phyloP scores from a whole-genome alignment of 306 rosid species.

The Spatholobus suberectus region DNA sequence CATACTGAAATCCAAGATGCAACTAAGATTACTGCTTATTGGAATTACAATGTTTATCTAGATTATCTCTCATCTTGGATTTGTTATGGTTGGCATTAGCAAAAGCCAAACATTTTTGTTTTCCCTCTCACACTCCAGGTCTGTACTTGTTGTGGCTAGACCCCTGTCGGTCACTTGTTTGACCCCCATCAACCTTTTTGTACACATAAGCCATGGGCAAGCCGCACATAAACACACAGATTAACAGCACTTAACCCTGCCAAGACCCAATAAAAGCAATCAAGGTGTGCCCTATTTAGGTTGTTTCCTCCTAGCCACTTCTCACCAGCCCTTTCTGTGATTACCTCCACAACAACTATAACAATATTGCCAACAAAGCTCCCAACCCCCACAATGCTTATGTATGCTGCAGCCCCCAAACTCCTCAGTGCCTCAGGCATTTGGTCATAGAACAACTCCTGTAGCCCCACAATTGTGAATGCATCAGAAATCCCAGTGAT shows the following conservation, averaged over 20 bases:
- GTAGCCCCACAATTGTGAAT: slow-evolving; percentile 64
- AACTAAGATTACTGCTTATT: slow-evolving; percentile 19
- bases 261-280: slow-evolving; percentile 67
- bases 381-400: slow-evolving; percentile 68
- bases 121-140: neutral
- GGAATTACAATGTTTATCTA: neutral
- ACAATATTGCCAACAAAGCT: slow-evolving; percentile 55
- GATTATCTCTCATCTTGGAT: neutral
- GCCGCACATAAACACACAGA: slow-evolving; percentile 53
- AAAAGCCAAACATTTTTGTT: neutral
- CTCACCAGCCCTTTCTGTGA: slow-evolving; percentile 39
- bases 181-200: slow-evolving; percentile 50
- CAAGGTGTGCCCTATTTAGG: slow-evolving; percentile 71
- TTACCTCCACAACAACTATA: slow-evolving; percentile 48
- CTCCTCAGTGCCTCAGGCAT: slow-evolving; percentile 72
- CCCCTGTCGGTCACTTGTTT: slow-evolving; percentile 22
- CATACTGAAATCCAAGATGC: slow-evolving; percentile 1
- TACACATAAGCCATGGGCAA: slow-evolving; percentile 61
- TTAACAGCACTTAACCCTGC: slow-evolving; percentile 63
- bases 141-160: slow-evolving; percentile 13
- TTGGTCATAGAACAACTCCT: slow-evolving; percentile 72
- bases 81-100: neutral
- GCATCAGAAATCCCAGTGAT: slow-evolving; percentile 60
- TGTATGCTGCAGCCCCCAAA: slow-evolving; percentile 76
- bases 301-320: slow-evolving; percentile 71